Evolutionary conservation across 164 flowering plant species (phyloP), one percentile per base, ranked within the genome.

Genomic region (Berberis thunbergii): DNA sequence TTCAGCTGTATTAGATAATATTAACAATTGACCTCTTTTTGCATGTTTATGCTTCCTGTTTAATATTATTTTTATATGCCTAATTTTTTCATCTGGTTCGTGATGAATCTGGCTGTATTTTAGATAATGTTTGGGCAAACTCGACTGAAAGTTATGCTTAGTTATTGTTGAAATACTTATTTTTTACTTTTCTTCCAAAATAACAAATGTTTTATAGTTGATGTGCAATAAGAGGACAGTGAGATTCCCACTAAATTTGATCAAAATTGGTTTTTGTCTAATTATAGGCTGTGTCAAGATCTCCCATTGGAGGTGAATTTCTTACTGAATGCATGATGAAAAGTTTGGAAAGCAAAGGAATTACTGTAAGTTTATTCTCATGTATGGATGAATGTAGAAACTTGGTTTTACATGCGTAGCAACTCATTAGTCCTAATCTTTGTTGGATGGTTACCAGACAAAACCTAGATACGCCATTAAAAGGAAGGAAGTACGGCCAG

Each of bases 251-350:
- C 26, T 26, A 48, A 56, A 56, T 56, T 6, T 54, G 49, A 65
- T 67, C 41, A 63, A 44, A 57, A 38, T 53, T 66, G 1, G 12
- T 66, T 62, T 62, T 43, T 66, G 58, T 57, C n/a, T 67, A 57
- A n/a, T 40, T 11, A 43, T 61, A 94, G 99, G 97, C 94, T 67
- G 97, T 94, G 50, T 57, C 78, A 43, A 65, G 91, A 62, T 91
- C 96, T 67, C 91, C 96, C 26, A 81, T 94, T 78, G 99, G 99
- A 53, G 97, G 99, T 26, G 99, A 91, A 67, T 70, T 91, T 71
- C 87, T 94, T 11, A 84, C 89, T 58, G 96, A 91, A 44, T 89
- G 99, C 80, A 74, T 91, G 86, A 62, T 85, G 80, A 94, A 87
- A 78, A 91, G 97, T 77, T 79, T 94, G 88, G 97, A 94, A 78